Base-by-base conservation (phyloP, 2,329 filamentous ascomycete species). In the Endocalyx cinctus region DNA sequence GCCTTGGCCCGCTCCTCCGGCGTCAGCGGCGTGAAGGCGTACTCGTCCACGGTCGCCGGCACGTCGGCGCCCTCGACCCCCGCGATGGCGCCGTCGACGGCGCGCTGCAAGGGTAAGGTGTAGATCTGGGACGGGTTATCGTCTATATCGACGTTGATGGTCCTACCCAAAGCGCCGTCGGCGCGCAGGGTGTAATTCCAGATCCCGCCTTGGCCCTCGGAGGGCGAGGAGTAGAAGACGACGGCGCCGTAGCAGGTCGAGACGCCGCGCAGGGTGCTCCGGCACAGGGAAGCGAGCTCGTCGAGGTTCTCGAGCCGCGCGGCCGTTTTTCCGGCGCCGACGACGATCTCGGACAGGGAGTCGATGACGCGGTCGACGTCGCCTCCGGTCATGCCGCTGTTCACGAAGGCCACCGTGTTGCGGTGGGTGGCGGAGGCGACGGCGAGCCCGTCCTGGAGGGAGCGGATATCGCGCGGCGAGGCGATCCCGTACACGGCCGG, bases 101-200 rank as follows among this genome's bases (percentile, higher is more conserved):
- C 79, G 41, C 79, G 77, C 57, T 94, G 88, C 15, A 95, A 65
- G 2, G 88, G 89, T 13, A 94, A 64, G 25, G 84, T 61, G 49
- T 89, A 94, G 14, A 90, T 67, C 58, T 95, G 72, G 29, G 77
- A 77, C 54, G 87, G 83, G 52, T 94, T 94, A 44, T 72, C 69
- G 27, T 69, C 59, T n/a, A 67, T 66, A 20, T 79, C 67, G 18
- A 83, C 74, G 43, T 82, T 70, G 40, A 94, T 79, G 34, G 72
- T 74, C 6, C 60, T 56, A 14, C 81, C 80, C 37, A 94, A 69
- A 1, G 77, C 69, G 22, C 82, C 82, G 54, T 95, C 89, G 3
- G 79, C 79, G 36, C 85, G 72, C 17, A 95, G 68, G 0, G 86
- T 89, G 54, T 95, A 96, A 59, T 92, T 94, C 89, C 89, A 95